Conservation (phyloP, 345 rosid species). For the Turnera subulata region DNA sequence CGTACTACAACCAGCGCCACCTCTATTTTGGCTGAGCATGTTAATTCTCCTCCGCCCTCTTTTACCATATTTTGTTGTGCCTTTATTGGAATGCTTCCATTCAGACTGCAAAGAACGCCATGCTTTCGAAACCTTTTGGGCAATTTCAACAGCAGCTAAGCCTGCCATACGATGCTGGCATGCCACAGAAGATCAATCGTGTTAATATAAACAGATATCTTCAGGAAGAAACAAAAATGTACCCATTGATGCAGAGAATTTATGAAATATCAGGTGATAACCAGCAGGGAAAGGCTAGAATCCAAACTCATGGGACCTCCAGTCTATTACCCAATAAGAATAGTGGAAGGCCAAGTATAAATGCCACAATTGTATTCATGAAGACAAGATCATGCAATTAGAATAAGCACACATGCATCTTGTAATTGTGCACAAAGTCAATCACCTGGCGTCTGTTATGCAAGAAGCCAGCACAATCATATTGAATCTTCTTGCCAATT, state of each 20-base stretch:
- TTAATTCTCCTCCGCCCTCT: constrained; percentile 61
- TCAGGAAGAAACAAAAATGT: constrained; percentile 6
- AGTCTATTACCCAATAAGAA: no score
- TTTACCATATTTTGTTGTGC: constrained; percentile 55
- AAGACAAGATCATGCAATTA: not conserved
- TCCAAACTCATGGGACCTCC: not conserved
- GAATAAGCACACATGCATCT: not conserved
- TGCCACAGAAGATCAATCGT: constrained; percentile 26
- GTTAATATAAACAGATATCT: constrained; percentile 8
- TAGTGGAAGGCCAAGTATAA: no score
- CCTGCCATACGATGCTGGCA: constrained; percentile 98
- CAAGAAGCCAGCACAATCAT: constrained; percentile 78
- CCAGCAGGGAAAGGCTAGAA: not conserved
- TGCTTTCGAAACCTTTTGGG: constrained; percentile 84
- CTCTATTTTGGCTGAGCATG: constrained; percentile 84
- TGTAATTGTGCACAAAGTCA: not conserved
- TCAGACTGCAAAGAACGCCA: constrained; percentile 82
- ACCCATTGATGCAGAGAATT: not conserved
- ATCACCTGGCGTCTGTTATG: constrained; percentile 89
- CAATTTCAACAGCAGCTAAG: constrained; percentile 82
- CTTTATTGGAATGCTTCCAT: constrained; percentile 62
- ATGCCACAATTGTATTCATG: no score
- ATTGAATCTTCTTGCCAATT: constrained; percentile 88
- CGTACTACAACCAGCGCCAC: constrained; percentile 93
- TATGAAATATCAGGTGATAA: not conserved